phyloP scores from a whole-genome alignment of 257 asterid genomes.

The Salvia splendens region DNA sequence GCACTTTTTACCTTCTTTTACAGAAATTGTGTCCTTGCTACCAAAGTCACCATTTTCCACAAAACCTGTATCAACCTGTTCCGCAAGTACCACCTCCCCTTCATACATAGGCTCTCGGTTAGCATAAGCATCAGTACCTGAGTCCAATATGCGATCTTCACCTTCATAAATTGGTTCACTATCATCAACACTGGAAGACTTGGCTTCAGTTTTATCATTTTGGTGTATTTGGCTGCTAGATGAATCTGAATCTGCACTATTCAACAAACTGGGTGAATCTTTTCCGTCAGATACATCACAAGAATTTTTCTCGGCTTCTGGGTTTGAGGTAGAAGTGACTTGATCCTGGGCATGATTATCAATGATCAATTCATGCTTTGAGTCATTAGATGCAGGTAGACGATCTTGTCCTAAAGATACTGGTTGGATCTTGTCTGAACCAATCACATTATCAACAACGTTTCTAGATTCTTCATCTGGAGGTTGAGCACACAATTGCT shows the following conservation, averaged over 20 bases:
- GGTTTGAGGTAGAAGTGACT: constrained; percentile 39
- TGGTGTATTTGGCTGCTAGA: constrained; percentile 40
- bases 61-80: constrained; percentile 53
- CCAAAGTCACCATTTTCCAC: constrained; percentile 37
- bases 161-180: constrained; percentile 91
- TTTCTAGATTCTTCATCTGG: constrained; percentile 38
- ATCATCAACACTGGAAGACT: constrained; percentile 46
- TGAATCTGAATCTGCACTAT: constrained; percentile 45
- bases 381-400: constrained; percentile 39
- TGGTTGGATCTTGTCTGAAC: constrained; percentile 33
- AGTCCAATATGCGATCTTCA: constrained; percentile 80
- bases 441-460: constrained; percentile 25
- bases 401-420: constrained; percentile 37
- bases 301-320: constrained; percentile 34
- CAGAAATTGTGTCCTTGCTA: constrained; percentile 50
- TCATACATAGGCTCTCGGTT: constrained; percentile 87
- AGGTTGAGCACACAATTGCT: constrained; percentile 30
- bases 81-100: constrained; percentile 89
- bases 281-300: constrained; percentile 39
- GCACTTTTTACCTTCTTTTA: constrained; percentile 62
- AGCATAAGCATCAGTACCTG: constrained; percentile 47
- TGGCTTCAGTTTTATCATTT: constrained; percentile 44
- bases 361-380: constrained; percentile 31
- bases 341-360: constrained; percentile 36
- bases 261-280: constrained; percentile 40